These are phyloP conservation scores for Serendipita vermifera DNA, from an alignment of 768 basidiomycete genomes.

Conservation along the genomic window DNA sequence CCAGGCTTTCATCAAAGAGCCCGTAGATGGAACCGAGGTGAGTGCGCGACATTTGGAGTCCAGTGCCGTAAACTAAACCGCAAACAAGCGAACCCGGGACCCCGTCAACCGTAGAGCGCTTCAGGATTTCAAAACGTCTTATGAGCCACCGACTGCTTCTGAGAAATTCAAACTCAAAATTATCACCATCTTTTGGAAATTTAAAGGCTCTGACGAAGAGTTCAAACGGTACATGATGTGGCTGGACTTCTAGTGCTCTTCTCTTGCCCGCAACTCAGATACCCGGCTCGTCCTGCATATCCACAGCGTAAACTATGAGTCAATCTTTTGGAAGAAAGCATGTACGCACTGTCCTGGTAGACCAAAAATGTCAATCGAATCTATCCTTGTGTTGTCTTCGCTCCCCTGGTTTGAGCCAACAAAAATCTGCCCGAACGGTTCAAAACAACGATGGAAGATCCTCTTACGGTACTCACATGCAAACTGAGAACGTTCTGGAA, in stretches of 20 bases:
- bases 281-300: not conserved
- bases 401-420: constrained; percentile 52
- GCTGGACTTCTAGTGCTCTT: constrained; percentile 36
- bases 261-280: not conserved
- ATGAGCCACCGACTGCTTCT: constrained; percentile 46
- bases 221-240: constrained; percentile 66
- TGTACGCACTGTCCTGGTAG: constrained; percentile 36
- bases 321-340: not conserved
- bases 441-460: not conserved
- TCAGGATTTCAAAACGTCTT: constrained; percentile 41
- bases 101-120: constrained; percentile 50
- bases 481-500: constrained; percentile 57
- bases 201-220: constrained; percentile 64
- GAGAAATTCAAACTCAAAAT: constrained; percentile 80
- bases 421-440: constrained; percentile 40
- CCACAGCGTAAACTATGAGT: no score
- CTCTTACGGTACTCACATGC: constrained; percentile 42
- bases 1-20: no score
- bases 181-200: constrained; percentile 64
- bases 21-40: no score
- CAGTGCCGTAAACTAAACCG: constrained; percentile 1
- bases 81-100: constrained; percentile 35
- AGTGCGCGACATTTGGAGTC: not conserved
- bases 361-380: constrained; percentile 54
- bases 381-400: constrained; percentile 52